These are phyloP conservation scores for Lolium multiflorum DNA, from an alignment of 176 grass and related monocot species.

Conservation along the genomic window DNA sequence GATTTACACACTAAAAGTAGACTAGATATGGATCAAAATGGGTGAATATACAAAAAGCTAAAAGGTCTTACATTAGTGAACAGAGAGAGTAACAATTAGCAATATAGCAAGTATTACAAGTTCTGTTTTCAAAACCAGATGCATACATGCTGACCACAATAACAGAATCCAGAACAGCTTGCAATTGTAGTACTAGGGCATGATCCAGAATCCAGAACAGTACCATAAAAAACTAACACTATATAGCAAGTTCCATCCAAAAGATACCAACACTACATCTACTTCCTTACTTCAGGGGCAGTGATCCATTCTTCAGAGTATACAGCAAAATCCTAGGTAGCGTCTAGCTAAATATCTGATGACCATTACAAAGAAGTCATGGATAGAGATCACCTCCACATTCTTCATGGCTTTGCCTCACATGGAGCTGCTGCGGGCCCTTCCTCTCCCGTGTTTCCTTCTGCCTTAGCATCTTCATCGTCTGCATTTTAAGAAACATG, in stretches of 20 bases:
- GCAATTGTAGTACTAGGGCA: background rate
- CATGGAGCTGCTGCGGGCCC: background rate
- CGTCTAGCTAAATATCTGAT: conserved; percentile 27
- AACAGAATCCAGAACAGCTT: background rate
- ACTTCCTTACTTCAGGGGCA: conserved; percentile 24
- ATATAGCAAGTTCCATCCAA: background rate
- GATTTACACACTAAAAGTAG: too few relatives aligned
- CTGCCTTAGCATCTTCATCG: background rate
- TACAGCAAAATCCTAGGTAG: conserved; percentile 20
- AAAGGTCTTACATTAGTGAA: too few relatives aligned
- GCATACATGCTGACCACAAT: background rate
- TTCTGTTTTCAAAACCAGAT: too few relatives aligned
- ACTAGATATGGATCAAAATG: too few relatives aligned
- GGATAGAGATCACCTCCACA: background rate
- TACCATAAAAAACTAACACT: background rate
- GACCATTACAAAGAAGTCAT: background rate
- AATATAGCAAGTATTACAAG: background rate
- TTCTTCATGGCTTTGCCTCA: conserved; percentile 46
- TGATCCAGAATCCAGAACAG: background rate
- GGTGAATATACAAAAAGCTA: too few relatives aligned
- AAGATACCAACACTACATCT: conserved; percentile 25
- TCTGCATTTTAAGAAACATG: conserved; percentile 9
- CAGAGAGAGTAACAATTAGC: background rate
- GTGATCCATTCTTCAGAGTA: conserved; percentile 29
- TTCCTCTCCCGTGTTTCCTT: conserved; percentile 29